phyloP scores from a whole-genome alignment of 768 basidiomycete species.

The Nevesoporus exiguus region DNA sequence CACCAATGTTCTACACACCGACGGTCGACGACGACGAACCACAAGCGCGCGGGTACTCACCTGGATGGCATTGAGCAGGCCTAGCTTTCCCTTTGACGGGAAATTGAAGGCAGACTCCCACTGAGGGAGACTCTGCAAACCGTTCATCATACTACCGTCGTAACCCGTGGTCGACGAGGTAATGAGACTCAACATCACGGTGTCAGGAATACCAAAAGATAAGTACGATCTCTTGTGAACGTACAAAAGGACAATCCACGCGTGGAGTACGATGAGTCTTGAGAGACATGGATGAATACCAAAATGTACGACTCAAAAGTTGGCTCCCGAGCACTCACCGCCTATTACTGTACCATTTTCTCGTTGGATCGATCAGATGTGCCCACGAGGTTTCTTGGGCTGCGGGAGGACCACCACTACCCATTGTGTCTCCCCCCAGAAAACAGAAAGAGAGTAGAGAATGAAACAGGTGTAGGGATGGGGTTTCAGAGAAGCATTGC shows the following conservation, averaged over 20 bases:
- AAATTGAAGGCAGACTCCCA: conserved; percentile 62
- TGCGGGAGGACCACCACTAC: conserved; percentile 43
- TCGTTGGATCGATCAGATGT: conserved; percentile 59
- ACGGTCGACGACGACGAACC: not conserved
- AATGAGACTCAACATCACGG: conserved; percentile 46
- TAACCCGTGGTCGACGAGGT: conserved; percentile 76
- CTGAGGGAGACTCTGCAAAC: conserved; percentile 62
- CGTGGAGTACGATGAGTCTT: conserved; percentile 61
- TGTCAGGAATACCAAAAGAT: not conserved
- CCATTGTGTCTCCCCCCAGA: no score
- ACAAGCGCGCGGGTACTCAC: conserved; percentile 30
- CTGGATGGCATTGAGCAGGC: conserved; percentile 73
- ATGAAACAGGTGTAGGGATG: not conserved
- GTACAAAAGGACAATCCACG: conserved; percentile 66
- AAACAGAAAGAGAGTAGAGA: not conserved
- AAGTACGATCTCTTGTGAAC: conserved; percentile 14
- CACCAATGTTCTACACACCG: conserved; percentile 58
- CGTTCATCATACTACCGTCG: conserved; percentile 80
- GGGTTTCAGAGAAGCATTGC: no score
- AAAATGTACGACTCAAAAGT: not conserved
- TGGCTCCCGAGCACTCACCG: conserved; percentile 39
- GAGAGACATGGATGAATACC: not conserved
- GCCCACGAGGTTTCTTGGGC: conserved; percentile 36
- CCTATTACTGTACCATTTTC: conserved; percentile 77
- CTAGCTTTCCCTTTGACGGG: conserved; percentile 56